Conservation (phyloP, 1,284 basidiomycete genomes). For the Kwoniella shivajii region DNA sequence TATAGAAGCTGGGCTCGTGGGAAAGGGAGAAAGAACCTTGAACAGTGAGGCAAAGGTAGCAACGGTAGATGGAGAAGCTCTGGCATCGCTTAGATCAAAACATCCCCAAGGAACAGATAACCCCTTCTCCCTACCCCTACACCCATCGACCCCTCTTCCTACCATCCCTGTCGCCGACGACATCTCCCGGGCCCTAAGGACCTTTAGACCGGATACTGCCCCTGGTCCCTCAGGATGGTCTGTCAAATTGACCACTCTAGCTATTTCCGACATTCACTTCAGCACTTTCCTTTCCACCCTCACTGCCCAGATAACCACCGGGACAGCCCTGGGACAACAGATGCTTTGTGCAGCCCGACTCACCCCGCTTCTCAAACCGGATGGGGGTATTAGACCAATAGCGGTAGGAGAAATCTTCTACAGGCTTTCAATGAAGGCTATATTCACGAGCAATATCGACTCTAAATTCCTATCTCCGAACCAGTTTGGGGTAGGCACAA, state of each 20-base stretch:
- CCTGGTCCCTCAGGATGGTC: constrained; percentile 22
- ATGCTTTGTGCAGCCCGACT: constrained; percentile 6
- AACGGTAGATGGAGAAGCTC: background rate
- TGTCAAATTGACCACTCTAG: constrained; percentile 9
- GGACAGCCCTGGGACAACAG: background rate
- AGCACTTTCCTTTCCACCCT: constrained; percentile 25
- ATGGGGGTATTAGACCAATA: constrained; percentile 22
- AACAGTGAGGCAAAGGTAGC: background rate
- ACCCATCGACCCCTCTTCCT: background rate
- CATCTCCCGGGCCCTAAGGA: background rate
- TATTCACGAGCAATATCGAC: constrained; percentile 1
- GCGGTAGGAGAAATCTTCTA: constrained; percentile 24
- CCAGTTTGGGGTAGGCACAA: constrained; percentile 26
- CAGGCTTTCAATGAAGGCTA: constrained; percentile 12
- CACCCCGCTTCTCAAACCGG: constrained; percentile 14
- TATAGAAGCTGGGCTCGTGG: background rate
- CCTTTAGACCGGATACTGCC: constrained; percentile 16
- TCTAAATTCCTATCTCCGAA: constrained; percentile 12
- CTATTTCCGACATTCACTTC: constrained; percentile 12
- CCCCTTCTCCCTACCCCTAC: constrained; percentile 60
- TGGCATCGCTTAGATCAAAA: constrained; percentile 58
- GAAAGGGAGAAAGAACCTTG: background rate
- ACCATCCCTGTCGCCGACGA: constrained; percentile 3
- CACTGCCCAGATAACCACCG: background rate
- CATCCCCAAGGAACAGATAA: constrained; percentile 79